Evolutionary conservation across 2,329 filamentous ascomycete genomes (phyloP).

Genomic region (Pseudogymnoascus sp.): DNA sequence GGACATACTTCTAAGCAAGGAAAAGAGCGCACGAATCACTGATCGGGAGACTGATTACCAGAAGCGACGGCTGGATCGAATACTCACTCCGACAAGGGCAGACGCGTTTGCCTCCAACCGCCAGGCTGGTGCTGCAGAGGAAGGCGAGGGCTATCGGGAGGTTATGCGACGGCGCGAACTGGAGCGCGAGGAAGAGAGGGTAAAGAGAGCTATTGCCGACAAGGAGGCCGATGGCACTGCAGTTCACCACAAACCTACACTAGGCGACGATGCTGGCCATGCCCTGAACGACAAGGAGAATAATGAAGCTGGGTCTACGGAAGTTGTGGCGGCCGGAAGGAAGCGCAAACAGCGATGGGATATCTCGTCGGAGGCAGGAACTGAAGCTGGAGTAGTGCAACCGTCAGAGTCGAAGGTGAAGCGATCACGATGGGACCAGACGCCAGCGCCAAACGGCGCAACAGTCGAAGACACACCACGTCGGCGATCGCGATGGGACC

Average conservation of each 20-base stretch:
- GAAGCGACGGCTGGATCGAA: slow-evolving; percentile 85
- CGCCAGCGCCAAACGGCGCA: slow-evolving; percentile 48
- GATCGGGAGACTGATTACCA: slow-evolving; percentile 97
- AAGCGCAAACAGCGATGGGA: slow-evolving; percentile 98
- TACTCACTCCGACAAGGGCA: slow-evolving; percentile 74
- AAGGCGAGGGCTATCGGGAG: slow-evolving; percentile 78
- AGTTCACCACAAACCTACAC: slow-evolving; percentile 62
- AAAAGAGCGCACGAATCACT: slow-evolving; percentile 83
- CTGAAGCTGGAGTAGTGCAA: slow-evolving; percentile 44
- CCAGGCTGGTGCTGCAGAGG: slow-evolving; percentile 57
- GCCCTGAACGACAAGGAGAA: slow-evolving; percentile 59
- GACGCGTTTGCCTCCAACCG: slow-evolving; percentile 77
- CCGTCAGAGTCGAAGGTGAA: slow-evolving; percentile 49
- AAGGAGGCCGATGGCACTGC: slow-evolving; percentile 49
- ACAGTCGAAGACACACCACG: slow-evolving; percentile 54
- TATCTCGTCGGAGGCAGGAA: slow-evolving; percentile 53
- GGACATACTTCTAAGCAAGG: slow-evolving; percentile 75
- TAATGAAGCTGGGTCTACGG: slow-evolving; percentile 60
- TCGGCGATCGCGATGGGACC: slow-evolving; percentile 84
- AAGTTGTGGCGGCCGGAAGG: slow-evolving; percentile 53
- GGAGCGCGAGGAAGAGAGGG: slow-evolving; percentile 87
- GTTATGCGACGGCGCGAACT: slow-evolving; percentile 86
- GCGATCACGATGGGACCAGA: slow-evolving; percentile 82
- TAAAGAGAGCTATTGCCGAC: slow-evolving; percentile 72
- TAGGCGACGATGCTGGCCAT: slow-evolving; percentile 53